Percentiles rank a stretch among this genome's conserved stretches.
phyloP scores from a whole-genome alignment of 768 basidiomycete species.

The Albatrellus ellisii region DNA sequence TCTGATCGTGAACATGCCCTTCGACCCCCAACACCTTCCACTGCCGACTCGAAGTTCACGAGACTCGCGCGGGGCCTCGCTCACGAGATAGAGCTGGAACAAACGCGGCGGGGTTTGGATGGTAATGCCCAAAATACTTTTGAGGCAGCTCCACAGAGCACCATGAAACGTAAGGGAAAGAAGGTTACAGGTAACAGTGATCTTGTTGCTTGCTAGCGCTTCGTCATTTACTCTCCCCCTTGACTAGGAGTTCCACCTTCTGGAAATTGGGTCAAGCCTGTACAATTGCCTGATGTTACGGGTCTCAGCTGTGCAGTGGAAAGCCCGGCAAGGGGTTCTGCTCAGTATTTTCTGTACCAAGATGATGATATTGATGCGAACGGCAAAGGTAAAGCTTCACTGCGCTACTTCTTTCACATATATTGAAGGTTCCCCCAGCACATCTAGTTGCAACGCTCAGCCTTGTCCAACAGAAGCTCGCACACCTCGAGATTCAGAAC shows the following conservation, averaged over 20 bases:
- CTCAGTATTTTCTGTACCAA: constrained; percentile 37
- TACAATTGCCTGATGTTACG: constrained; percentile 73
- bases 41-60: constrained; percentile 41
- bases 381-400: constrained; percentile 38
- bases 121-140: neutral
- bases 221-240: no score
- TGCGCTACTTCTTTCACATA: neutral
- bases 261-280: constrained; percentile 1
- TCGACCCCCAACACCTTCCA: constrained; percentile 50
- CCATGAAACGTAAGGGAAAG: constrained; percentile 1
- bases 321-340: constrained; percentile 48
- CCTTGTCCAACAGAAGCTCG: constrained; percentile 52
- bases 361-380: constrained; percentile 35
- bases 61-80: constrained; percentile 43
- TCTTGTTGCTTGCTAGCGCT: neutral
- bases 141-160: constrained; percentile 2
- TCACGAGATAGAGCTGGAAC: constrained; percentile 39
- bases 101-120: constrained; percentile 10
- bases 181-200: neutral
- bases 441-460: constrained; percentile 50
- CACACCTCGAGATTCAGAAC: constrained; percentile 72
- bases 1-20: constrained; percentile 16
- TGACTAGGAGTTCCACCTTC: constrained; percentile 15
- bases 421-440: constrained; percentile 23
- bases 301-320: constrained; percentile 69